Base-by-base conservation (phyloP, 805 yeast species). In the Candida berthetii region DNA sequence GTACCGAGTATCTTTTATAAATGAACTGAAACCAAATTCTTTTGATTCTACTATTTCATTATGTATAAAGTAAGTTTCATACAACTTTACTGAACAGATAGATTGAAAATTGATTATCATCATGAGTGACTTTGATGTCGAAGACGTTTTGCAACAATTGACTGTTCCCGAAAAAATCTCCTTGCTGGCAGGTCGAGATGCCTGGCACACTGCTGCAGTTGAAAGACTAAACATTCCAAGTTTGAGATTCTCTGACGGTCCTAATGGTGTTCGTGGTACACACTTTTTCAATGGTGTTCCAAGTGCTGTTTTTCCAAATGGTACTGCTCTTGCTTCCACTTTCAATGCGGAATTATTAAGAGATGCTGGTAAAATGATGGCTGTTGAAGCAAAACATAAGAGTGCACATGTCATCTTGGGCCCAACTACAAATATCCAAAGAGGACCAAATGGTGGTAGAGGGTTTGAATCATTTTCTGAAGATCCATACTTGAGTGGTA, bases 181-280 rank as follows among this genome's bases (percentile, higher is more conserved):
- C 3, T 57, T 70, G n/a, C 36, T 63, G 28, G 52, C 71, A 15
- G 75, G 78, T 28, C 53, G 55, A 35, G 79, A 74, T 50, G 64
- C 65, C 54, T 75, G 80, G 79, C 78, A 73, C 57, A 74, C 80
- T 3, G 49, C 42, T 40, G 51, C 67, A 1, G 61, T 74, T 18
- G 60, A 56, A 38, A 52, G 66, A 37, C 52, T 72, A 25, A 65
- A 62, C 17, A 53, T 77, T 33, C 80, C 79, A 3, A 57, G 71
- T 0, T 45, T 77, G 6, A 64, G 82, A 52, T 52, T 72, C 27
- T 57, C 71, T 16, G 85, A 79, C 54, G 85, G 85, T 16, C 85
- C 85, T 37, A 79, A 79, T 51, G 85, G 85, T 47, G 66, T 77
- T 37, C 64, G 84, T 47, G 84, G 84, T 20, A 75, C 79, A 17